These are phyloP conservation scores for Pseudogymnoascus sp. DNA, from an alignment of 2,329 filamentous ascomycete species.

Conservation along the genomic window DNA sequence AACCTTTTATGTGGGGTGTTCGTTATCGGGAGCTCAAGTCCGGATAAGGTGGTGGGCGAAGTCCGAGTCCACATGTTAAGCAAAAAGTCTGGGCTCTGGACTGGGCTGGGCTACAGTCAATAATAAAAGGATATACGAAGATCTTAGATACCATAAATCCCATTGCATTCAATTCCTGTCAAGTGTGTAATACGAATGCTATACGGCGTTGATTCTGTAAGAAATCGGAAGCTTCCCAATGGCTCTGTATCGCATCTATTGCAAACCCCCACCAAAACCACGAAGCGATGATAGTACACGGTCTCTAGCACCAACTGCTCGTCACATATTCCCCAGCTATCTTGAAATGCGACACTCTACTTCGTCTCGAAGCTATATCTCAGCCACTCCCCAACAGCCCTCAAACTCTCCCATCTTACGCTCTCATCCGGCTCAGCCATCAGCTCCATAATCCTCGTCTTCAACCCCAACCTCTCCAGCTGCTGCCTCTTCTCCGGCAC, in stretches of 20 bases:
- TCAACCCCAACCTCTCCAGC: conserved; percentile 59
- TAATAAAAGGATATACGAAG: background rate
- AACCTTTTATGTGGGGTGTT: conserved; percentile 8
- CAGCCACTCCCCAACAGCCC: conserved; percentile 66
- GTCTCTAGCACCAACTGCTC: background rate
- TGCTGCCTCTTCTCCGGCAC: conserved; percentile 57
- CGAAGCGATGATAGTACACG: background rate
- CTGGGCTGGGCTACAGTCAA: background rate
- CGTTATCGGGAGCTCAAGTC: conserved; percentile 8
- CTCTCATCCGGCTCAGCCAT: conserved; percentile 63
- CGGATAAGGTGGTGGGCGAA: conserved; percentile 9
- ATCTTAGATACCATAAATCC: background rate
- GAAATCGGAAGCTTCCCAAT: background rate
- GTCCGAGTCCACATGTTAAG: background rate
- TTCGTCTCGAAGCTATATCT: conserved; percentile 55
- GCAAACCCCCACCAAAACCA: background rate
- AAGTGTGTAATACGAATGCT: conserved; percentile 3
- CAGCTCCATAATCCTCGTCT: conserved; percentile 61
- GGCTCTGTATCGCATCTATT: conserved; percentile 1
- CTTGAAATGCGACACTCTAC: conserved; percentile 9
- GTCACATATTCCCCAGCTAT: background rate
- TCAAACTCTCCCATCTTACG: conserved; percentile 65
- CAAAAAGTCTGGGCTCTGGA: background rate
- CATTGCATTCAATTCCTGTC: background rate
- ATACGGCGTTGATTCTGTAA: background rate